Evolutionary conservation across 1,284 basidiomycete species (phyloP), one percentile per base, ranked within the genome.

Genomic region (Omphalotus olearius): DNA sequence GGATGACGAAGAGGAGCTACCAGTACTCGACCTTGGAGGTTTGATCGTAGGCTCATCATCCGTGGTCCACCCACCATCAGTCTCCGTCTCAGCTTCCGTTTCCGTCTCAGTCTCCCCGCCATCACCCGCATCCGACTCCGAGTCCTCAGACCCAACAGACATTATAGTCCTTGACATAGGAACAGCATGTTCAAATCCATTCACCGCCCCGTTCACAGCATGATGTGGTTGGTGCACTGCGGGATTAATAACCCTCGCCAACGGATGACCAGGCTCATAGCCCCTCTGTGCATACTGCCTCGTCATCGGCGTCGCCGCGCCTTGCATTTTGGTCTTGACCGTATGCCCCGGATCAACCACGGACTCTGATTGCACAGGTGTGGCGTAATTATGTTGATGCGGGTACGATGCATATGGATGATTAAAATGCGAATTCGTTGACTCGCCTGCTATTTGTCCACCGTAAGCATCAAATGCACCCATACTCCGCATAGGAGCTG

Each of bases 21-120:
- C 59, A 17, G 57, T 57, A 49, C 63, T 63, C 25, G 69, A 74
- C 51, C 64, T 64, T 3, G 66, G 60, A 5, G 80, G 78, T 25
- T 84, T 74, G 50, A 88, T 86, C 17, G 86, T 88, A 23, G 86
- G 86, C 64, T 88, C 86, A 54, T 88, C 86, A 55, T 88, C 86
- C 35, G 84, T 86, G 48, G 77, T 80, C 57, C 76, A 73, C 28
- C 75, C 79, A 47, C 78, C 74, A 52, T 61, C 69, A 23, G 62
- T 78, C 66, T 62, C 71, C 11, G 78, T 78, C 50, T 73, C 75
- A 0, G 71, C 72, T 38, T 51, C 49, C 1, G 50, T 71, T 69
- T 50, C 72, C 9, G 73, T 75, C 57, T 80, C 78, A 10, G 69
- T 67, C 26, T 71, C 70, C 0, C 65, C 61, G 23, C 71, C 72